Percentiles rank a stretch among this genome's conserved stretches.
phyloP scores from a whole-genome alignment of 106 monocot species.

The Cymbidium sinense region DNA sequence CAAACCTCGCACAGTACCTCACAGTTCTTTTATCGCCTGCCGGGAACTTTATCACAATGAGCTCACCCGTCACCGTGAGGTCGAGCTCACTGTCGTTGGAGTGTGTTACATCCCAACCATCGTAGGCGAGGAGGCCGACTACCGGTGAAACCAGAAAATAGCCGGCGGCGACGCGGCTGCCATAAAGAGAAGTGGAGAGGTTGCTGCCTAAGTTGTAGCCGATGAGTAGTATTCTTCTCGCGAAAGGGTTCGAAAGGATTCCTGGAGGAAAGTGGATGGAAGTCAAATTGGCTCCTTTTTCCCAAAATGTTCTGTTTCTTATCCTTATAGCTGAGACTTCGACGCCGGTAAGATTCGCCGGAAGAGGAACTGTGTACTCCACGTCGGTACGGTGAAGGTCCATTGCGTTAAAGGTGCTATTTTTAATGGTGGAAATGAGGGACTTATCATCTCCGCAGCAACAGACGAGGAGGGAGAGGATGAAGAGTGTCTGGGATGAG shows the following conservation, averaged over 20 bases:
- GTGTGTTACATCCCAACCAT: not conserved
- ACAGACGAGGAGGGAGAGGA: not conserved
- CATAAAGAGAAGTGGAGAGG: conserved; percentile 18
- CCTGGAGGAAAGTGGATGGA: conserved; percentile 18
- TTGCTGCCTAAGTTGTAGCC: conserved; percentile 21
- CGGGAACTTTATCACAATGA: conserved; percentile 17
- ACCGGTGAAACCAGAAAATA: conserved; percentile 19
- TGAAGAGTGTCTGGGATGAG: not conserved
- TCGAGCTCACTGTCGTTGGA: not conserved
- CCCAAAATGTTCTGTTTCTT: conserved; percentile 18
- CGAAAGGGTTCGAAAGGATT: conserved; percentile 10
- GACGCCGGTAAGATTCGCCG: conserved; percentile 19
- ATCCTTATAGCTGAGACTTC: conserved; percentile 14
- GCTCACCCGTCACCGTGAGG: not conserved
- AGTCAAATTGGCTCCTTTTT: conserved; percentile 7
- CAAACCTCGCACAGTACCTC: conserved; percentile 23
- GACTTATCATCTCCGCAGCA: not conserved
- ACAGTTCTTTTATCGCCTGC: not conserved
- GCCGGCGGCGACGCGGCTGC: not conserved
- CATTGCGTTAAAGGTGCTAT: conserved; percentile 11
- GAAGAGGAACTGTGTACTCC: conserved; percentile 21
- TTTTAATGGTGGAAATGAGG: conserved; percentile 17
- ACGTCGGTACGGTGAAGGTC: not conserved
- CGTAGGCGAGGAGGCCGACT: conserved; percentile 33
- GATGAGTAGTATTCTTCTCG: conserved; percentile 14